Percentiles rank a stretch among this genome's conserved stretches.
Evolutionary conservation across 176 grass and related monocot species (phyloP).

Genomic region (Thalia dealbata): DNA sequence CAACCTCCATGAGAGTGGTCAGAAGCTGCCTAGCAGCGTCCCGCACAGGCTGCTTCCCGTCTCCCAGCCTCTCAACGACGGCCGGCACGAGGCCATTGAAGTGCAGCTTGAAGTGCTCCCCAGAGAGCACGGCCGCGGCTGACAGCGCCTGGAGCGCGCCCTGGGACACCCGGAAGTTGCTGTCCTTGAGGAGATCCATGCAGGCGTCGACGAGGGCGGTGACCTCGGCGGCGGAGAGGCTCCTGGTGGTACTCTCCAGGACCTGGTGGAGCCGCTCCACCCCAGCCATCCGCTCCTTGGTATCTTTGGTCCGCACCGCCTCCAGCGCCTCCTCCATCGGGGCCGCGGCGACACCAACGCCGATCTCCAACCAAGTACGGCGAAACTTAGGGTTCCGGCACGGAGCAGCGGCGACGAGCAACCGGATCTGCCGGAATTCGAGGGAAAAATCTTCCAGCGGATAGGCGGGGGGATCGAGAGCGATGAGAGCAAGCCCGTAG

Average conservation of each 20-base stretch:
- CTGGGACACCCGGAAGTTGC: slow-evolving; percentile 72
- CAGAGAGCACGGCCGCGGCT: slow-evolving; percentile 66
- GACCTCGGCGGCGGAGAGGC: slow-evolving; percentile 46
- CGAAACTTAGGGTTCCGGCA: neutral
- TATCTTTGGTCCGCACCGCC: slow-evolving; percentile 59
- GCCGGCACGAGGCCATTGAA: slow-evolving; percentile 65
- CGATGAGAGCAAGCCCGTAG: too few relatives aligned
- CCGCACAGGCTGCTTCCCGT: slow-evolving; percentile 78
- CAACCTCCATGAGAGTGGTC: slow-evolving; percentile 84
- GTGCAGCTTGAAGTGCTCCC: slow-evolving; percentile 84
- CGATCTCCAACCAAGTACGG: neutral
- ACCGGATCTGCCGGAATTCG: too few relatives aligned
- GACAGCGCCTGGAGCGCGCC: slow-evolving; percentile 72
- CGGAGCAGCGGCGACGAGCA: too few relatives aligned
- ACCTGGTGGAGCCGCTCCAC: slow-evolving; percentile 71
- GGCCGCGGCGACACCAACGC: neutral
- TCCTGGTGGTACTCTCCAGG: slow-evolving; percentile 46
- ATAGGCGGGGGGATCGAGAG: too few relatives aligned
- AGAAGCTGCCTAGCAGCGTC: slow-evolving; percentile 62
- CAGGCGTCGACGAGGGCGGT: slow-evolving; percentile 55
- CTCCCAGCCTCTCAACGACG: slow-evolving; percentile 62
- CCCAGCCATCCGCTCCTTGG: slow-evolving; percentile 66
- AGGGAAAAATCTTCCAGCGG: too few relatives aligned
- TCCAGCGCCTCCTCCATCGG: slow-evolving; percentile 75
- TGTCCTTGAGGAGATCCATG: slow-evolving; percentile 59